Base-by-base conservation (phyloP, 768 basidiomycete genomes). In the Scleroderma bovista region DNA sequence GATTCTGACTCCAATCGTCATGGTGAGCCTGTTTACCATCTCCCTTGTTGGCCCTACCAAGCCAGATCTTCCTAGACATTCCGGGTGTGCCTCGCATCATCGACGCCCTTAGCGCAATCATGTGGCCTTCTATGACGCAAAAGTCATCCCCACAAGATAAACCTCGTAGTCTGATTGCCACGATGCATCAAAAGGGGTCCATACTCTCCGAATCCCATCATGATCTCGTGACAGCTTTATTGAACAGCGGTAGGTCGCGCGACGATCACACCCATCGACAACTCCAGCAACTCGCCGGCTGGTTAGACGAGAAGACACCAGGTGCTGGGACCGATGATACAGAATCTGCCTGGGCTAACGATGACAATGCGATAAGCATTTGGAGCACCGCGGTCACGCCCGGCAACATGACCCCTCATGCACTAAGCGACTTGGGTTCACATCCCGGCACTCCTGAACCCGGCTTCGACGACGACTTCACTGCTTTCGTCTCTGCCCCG, bases 401-500 rank as follows among this genome's bases (percentile, higher is more conserved):
- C 38, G 65, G 62, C 16, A 61, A 59, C 2, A 38, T 51, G 6
- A 63, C 67, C 19, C 65, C 65, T 9, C 26, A 40, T 41, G 53
- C 58, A 16, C 54, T 40, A 40, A 62, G 56, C 20, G 55, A 62
- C 7, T 56, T 51, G 29, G 51, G 32, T n/a, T 61, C 57, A 34
- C 55, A 56, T 9, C 58, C 61, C 19, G 57, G 63, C 45, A 73
- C 73, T 3, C 80, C 61, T 20, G 50, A 47, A 40, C 40, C 53
- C n/a, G 73, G 75, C 15, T 80, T 92, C 56, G 89, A 91, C 47
- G 89, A 92, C 58, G 86, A 93, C 63, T 93, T 93, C 59, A 75
- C 81, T 2, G 81, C 79, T 24, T 88, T 88, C 54, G 76, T 88
- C 16, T 82, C 84, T 29, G 84, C 84, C n/a, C 26, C 31, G 31